Evolutionary conservation across 2,329 filamentous ascomycete species (phyloP), one percentile per base, ranked within the genome.

Genomic region (Penicillium sp.): DNA sequence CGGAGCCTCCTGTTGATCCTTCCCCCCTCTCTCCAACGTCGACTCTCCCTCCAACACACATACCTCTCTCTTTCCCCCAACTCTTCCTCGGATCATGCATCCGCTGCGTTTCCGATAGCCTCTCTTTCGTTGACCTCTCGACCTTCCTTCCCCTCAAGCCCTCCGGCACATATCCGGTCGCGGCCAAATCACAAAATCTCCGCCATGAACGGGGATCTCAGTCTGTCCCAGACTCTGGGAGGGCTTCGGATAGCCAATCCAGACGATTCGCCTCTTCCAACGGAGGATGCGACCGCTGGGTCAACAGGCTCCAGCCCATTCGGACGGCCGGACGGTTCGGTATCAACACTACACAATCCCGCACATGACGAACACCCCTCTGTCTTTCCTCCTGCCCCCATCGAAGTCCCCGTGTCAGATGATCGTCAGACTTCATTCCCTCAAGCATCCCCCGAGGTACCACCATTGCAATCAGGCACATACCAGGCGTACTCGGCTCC

Each of bases 241-340:
- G 93, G 93, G 70, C 82, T 99, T 77, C 91, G 93, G 75, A 97
- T 99, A 76, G 93, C 94, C 69, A 99, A 97, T 76, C 93, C 93
- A 55, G 93, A 97, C 79, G 87, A 94, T 78, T 83, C 85, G 60
- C 80, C 80, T 60, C 65, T 75, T 54, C 70, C 72, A 46, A 69
- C 73, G 29, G 72, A 77, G 56, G 72, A 73, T 60, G 63, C 72
- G 57, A 62, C 66, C 64, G 60, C 61, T 63, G 69, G 67, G 45
- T 63, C 63, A 61, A 59, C 58, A 50, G 62, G 62, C 58, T 54
- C 62, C 54, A 63, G 57, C 41, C 60, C 63, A 43, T 61, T 58
- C 58, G 65, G 65, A 50, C 53, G 50, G 37, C 58, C 67, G 62
- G 63, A 40, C 55, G 62, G 58, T 59, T 59, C 64, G 59, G 57